These are phyloP conservation scores for Sapria himalayana DNA, from an alignment of 345 rosid genomes.

Conservation along the genomic window DNA sequence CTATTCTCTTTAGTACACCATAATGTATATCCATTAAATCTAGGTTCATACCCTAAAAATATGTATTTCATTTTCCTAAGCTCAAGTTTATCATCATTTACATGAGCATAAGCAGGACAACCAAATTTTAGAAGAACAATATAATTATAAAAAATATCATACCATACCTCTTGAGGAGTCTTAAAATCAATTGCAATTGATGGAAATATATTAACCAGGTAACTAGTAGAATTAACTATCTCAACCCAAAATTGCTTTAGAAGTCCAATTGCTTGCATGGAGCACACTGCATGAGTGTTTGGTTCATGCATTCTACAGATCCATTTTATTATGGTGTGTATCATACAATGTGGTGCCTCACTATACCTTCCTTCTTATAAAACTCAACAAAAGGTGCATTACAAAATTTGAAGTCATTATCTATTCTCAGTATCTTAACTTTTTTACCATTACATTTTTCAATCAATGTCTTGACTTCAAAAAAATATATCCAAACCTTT, in stretches of 20 bases:
- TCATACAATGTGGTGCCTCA: background rate
- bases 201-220: background rate
- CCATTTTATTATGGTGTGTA: background rate
- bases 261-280: background rate
- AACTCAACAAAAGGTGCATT: too few species aligned
- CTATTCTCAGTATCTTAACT: background rate
- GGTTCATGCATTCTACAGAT: too few species aligned
- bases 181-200: background rate
- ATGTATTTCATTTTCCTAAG: background rate
- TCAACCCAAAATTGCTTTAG: background rate
- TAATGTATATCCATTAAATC: background rate
- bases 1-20: background rate
- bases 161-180: background rate
- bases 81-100: slow-evolving; percentile 4
- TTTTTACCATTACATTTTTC: background rate
- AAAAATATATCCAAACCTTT: background rate
- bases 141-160: background rate
- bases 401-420: too few species aligned
- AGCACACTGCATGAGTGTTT: background rate
- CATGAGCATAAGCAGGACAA: slow-evolving; percentile 2
- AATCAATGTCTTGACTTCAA: background rate
- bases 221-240: background rate
- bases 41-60: background rate
- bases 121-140: background rate
- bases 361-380: background rate